Percentiles rank a stretch among this genome's conserved stretches.
These are phyloP conservation scores for Solanum infundibuliforme DNA, from an alignment of 257 asterid species.

Conservation along the genomic window DNA sequence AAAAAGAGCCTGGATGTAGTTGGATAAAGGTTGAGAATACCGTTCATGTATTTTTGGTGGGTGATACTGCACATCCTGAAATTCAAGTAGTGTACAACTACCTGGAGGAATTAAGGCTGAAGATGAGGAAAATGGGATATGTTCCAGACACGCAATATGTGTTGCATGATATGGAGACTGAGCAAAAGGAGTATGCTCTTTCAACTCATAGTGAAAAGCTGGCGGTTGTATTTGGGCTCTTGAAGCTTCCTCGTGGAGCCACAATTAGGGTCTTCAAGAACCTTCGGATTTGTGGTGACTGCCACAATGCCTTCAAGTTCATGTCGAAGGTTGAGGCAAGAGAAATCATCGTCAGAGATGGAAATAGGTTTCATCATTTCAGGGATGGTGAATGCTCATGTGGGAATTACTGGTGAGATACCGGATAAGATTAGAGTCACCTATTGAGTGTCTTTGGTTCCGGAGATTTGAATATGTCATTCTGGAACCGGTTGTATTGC, in stretches of 20 bases:
- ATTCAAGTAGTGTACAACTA: conserved; percentile 34
- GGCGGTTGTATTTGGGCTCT: conserved; percentile 60
- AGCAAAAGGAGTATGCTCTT: conserved; percentile 59
- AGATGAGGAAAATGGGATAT: conserved; percentile 53
- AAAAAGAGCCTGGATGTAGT: conserved; percentile 72
- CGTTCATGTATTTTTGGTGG: conserved; percentile 57
- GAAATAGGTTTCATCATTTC: conserved; percentile 65
- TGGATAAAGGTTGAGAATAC: conserved; percentile 66
- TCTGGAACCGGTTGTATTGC: background rate
- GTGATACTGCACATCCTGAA: conserved; percentile 62
- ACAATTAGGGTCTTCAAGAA: conserved; percentile 62
- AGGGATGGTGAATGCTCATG: conserved; percentile 68
- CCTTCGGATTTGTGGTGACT: conserved; percentile 63
- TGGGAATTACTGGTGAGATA: conserved; percentile 52
- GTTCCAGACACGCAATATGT: conserved; percentile 57
- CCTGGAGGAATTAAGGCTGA: conserved; percentile 36
- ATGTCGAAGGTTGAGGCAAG: conserved; percentile 57
- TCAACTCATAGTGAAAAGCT: conserved; percentile 74
- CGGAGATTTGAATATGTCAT: background rate
- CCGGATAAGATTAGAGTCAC: background rate
- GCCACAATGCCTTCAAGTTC: conserved; percentile 57
- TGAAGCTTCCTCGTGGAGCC: conserved; percentile 52
- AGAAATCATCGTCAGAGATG: conserved; percentile 62
- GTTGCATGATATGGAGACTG: conserved; percentile 62
- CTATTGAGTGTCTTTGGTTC: background rate